Percentiles rank a stretch among this genome's conserved stretches.
Conservation (phyloP, 768 basidiomycete genomes). For the Termitomyces sp. region DNA sequence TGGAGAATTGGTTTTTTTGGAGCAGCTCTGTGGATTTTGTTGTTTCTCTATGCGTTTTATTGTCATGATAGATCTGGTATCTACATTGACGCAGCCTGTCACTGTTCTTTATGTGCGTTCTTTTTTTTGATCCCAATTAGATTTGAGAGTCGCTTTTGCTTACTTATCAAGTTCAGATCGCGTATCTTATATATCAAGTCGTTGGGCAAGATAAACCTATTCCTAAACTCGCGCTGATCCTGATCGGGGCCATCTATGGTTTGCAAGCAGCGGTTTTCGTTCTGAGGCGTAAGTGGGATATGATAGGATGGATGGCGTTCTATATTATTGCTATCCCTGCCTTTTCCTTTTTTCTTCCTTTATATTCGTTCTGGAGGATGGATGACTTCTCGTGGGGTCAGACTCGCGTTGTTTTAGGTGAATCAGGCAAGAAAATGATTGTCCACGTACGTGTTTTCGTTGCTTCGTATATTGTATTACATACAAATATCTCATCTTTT, state of each 20-base stretch:
- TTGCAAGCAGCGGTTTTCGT: conserved; percentile 90
- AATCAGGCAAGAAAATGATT: conserved; percentile 92
- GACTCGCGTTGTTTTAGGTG: conserved; percentile 89
- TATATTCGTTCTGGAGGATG: conserved; percentile 98
- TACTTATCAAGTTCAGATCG: conserved; percentile 48
- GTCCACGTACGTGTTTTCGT: conserved; percentile 64
- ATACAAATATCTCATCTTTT: conserved; percentile 1
- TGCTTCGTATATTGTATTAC: neutral
- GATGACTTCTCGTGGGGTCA: conserved; percentile 97
- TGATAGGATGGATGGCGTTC: conserved; percentile 97
- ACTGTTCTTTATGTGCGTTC: conserved; percentile 77
- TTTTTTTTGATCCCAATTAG: neutral
- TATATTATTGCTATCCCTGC: conserved; percentile 93
- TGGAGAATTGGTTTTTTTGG: conserved; percentile 86
- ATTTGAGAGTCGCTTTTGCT: neutral
- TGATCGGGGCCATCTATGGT: conserved; percentile 94
- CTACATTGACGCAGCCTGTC: conserved; percentile 79
- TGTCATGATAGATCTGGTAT: conserved; percentile 93
- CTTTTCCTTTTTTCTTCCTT: conserved; percentile 88
- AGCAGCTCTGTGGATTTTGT: conserved; percentile 93
- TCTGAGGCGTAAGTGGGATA: conserved; percentile 93
- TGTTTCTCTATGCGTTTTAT: conserved; percentile 99
- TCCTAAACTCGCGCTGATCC: conserved; percentile 78
- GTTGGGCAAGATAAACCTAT: conserved; percentile 59
- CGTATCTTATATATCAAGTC: conserved; percentile 81